Evolutionary conservation across 106 monocot genomes (phyloP), one percentile per base, ranked within the genome.

Genomic region (Phalaenopsis equestris): DNA sequence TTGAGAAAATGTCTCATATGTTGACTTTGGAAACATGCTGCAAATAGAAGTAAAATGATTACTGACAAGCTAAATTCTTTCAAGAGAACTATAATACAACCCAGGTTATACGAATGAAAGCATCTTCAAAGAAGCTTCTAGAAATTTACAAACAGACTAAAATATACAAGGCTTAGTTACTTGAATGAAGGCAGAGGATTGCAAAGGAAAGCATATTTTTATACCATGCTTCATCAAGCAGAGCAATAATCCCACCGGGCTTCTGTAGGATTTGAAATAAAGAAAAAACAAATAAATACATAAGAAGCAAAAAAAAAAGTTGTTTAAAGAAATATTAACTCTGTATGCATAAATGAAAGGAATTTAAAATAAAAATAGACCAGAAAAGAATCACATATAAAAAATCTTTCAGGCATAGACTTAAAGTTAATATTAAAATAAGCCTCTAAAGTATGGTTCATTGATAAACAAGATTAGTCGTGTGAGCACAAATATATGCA

Each of bases 201-300:
- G 4, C 61, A 78, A 23, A 80, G 5, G 6, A 78, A 56, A 83
- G 42, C 72, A 67, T 16, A 61, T 80, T 72, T 16, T 56, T 89
- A 74, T 88, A 98, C 98, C 98, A 98, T 88, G 94, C 94, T 91
- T 98, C 98, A 82, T 98, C 98, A 75, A 98, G 98, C 5, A 98
- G 91, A 17, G 98, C 89, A 89, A 98, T 83, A 55, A 98, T 90
- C 56, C 98, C 98, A 78, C 98, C 94, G 86, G 94, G 98, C 91
- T 98, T 98, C 98, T 98, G 91, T 74, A 38, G 6, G 70, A 12
- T 21, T 10, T 39, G n/a, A 39, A 70, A 70, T 38, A 14, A 39
- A 39, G 1, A 14, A 19, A 70, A 70, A 14, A 36, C 36, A 70
- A 65, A 23, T 70, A 70, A 39, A 39, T 39, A 39, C 14, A 3